Evolutionary conservation across 106 monocot species (phyloP), one percentile per base, ranked within the genome.

Genomic region (Dioscorea alata): DNA sequence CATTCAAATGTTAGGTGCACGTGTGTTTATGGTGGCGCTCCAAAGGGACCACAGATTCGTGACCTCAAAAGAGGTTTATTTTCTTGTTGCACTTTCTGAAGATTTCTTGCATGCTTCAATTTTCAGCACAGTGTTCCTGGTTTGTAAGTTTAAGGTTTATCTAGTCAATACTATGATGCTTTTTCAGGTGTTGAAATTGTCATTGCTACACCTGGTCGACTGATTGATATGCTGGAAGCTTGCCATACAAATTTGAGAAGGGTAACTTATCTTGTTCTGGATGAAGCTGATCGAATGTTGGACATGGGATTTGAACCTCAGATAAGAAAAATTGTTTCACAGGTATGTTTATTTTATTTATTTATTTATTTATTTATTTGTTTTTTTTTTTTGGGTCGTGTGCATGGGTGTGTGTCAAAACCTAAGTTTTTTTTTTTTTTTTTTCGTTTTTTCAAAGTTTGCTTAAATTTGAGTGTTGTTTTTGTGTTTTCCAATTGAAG

Each of bases 241-340:
- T 71, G 89, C 66, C 83, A 86, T 71, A 96, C 92, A 63, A 96
- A 92, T 61, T 70, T 96, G 71, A 77, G 82, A 1, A 86, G 88
- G 73, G 86, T 96, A 56, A 91, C 95, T 17, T 96, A 92, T 64
- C 95, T 96, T 72, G 95, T 92, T 35, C 61, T 96, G 75, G 95
- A 96, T 79, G 95, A 96, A 78, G 95, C 95, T 70, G 95, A 96
- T 71, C 91, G 95, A 20, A 96, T 96, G 95, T 72, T 96, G 74
- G 95, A 96, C 57, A 96, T 96, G 95, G 95, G 95, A 15, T 96
- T 96, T 81, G 95, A 96, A 70, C 95, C 95, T 61, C 95, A 96
- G 62, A 96, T 96, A 62, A 79, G 82, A 23, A 91, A 96, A 74
- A 96, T 96, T 72, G 13, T 96, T 13, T 81, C 95, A 70, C 95